Conservation (phyloP, 2,329 filamentous ascomycete genomes). For the Sclerotinia nivalis region DNA sequence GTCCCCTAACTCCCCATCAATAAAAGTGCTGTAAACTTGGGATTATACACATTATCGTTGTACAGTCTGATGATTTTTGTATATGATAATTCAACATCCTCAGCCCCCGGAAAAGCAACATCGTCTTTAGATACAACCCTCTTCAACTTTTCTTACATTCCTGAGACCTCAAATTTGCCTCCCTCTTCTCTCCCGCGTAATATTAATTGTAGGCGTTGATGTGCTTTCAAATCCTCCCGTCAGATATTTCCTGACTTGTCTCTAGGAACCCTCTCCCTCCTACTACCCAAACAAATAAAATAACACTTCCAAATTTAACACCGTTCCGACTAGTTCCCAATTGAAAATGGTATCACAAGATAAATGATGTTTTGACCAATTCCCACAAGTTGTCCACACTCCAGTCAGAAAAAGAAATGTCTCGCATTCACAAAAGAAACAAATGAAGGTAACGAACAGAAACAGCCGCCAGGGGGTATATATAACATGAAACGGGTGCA, state of each 20-base stretch:
- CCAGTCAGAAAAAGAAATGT: slow-evolving; percentile 2
- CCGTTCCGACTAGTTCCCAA: slow-evolving; percentile 9
- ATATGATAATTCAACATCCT: slow-evolving; percentile 11
- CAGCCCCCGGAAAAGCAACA: slow-evolving; percentile 12
- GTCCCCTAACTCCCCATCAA: slow-evolving; percentile 18
- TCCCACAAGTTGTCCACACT: slow-evolving; percentile 13
- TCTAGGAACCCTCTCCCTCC: background rate
- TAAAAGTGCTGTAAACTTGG: slow-evolving; percentile 2
- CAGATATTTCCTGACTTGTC: background rate
- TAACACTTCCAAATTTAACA: slow-evolving; percentile 19
- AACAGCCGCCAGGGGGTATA: slow-evolving; percentile 23
- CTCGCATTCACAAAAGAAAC: slow-evolving; percentile 21
- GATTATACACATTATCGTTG: slow-evolving; percentile 24
- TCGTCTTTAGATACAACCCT: slow-evolving; percentile 11
- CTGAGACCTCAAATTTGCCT: slow-evolving; percentile 1
- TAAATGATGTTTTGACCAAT: slow-evolving; percentile 19
- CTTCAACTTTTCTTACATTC: slow-evolving; percentile 4
- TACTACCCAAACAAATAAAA: slow-evolving; percentile 17
- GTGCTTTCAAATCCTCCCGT: background rate
- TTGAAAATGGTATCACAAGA: slow-evolving; percentile 22
- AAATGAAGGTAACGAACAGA: slow-evolving; percentile 22
- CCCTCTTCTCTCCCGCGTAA: background rate
- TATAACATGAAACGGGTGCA: slow-evolving; percentile 15
- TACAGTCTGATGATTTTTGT: slow-evolving; percentile 28
- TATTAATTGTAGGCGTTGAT: slow-evolving; percentile 16